phyloP scores from a whole-genome alignment of 768 basidiomycete genomes.

The Hebeloma cylindrosporum region DNA sequence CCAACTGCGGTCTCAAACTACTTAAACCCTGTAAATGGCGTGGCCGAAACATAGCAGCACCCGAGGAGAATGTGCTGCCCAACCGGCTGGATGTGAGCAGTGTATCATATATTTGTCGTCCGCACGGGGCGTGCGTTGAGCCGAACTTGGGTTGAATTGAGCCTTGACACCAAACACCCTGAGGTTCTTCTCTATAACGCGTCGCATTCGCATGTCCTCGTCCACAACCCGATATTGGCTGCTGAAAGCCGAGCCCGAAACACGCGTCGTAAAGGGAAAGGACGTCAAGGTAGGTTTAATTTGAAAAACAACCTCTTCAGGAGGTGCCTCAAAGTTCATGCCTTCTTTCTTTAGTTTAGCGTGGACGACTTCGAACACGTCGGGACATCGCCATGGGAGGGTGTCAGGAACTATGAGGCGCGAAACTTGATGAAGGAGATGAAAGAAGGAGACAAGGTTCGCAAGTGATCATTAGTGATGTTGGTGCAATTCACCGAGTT shows the following conservation, averaged over 20 bases:
- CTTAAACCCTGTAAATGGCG: too few relatives aligned
- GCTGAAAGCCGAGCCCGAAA: conserved; percentile 85
- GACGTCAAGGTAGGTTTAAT: conserved; percentile 69
- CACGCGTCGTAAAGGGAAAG: conserved; percentile 80
- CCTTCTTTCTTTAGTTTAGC: conserved; percentile 61
- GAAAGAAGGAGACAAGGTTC: conserved; percentile 71
- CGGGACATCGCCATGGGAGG: conserved; percentile 79
- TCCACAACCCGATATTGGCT: conserved; percentile 53
- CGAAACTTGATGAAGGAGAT: conserved; percentile 83
- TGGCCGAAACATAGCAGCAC: too few relatives aligned
- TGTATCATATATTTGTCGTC: too few relatives aligned
- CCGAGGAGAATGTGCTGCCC: too few relatives aligned
- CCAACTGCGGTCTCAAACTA: too few relatives aligned
- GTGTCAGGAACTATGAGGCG: conserved; percentile 84
- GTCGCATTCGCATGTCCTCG: conserved; percentile 5
- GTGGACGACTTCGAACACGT: conserved; percentile 81
- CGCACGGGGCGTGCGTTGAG: too few relatives aligned
- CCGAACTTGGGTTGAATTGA: too few relatives aligned
- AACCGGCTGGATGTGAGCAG: too few relatives aligned
- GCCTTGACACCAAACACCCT: too few relatives aligned
- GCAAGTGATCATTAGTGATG: conserved; percentile 7
- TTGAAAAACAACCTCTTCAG: too few relatives aligned
- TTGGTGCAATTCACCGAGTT: background rate
- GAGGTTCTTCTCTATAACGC: too few relatives aligned
- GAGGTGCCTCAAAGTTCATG: too few relatives aligned